Evolutionary conservation across 116 monocot species (phyloP), one percentile per base, ranked within the genome.

Genomic region (Zostera marina): DNA sequence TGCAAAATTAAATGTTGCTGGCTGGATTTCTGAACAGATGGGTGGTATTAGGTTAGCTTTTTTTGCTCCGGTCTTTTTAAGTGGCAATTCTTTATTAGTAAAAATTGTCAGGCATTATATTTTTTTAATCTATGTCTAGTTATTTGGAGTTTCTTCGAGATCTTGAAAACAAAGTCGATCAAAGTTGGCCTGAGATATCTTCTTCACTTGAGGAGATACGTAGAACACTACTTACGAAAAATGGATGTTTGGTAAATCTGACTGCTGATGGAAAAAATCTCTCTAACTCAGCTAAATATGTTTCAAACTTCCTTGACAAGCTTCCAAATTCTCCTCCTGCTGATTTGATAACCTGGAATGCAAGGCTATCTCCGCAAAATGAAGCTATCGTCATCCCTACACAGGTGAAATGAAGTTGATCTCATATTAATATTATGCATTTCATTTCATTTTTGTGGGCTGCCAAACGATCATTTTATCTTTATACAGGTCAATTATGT

Each of bases 371-470:
- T 61, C 58, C 62, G 47, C 68, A 64, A 52, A 80, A 98, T 73
- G 98, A 98, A 87, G 98, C 86, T 54, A 86, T 98, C 44, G 78
- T 86, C 56, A 79, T 98, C 49, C 98, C 98, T 48, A 98, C 98
- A 20, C 98, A 98, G 87, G 98, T 88, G 57, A 19, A 54, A 24
- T 32, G 32, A 32, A 32, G 32, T 32, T 32, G 4, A 32, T 32
- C 32, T 32, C 32, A 24, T 44, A 42, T 44, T 5, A 20, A 9
- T 9, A 45, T 11, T 1, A 0, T 11, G 45, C 7, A 15, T 47
- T 62, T 62, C 32, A 22, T 45, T 22, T 66, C 39, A 20, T 11
- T 61, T 61, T 15, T 25, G 5, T 24, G 8, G 20, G 7, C 22
- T 46, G 1, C 12, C 15, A 32, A 25, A 52, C 60, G 8, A 16